Evolutionary conservation across 345 rosid genomes (phyloP), one percentile per base, ranked within the genome.

Genomic region (Sisymbrium altissimum): DNA sequence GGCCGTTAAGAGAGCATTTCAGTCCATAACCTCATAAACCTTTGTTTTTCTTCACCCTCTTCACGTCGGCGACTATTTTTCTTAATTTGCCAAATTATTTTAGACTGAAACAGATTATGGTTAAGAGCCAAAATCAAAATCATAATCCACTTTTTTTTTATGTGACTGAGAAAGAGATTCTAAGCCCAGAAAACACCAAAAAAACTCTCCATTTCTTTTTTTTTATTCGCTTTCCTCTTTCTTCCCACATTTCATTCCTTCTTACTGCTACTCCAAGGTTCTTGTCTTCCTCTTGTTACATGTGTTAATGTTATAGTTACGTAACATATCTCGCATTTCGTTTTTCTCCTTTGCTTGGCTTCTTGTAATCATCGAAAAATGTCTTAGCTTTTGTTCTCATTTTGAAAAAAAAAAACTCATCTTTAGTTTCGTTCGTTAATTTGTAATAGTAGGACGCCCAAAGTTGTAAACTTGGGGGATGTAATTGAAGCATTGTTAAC

Each of bases 111-210:
- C 32, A 38, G 8, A 35, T 56, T 44, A 54, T n/a, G 7, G 17
- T 2, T 45, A 5, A 29, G 59, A 56, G 17, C 45, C 45, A 49
- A 30, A 74, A 48, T n/a, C 11, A 67, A 67, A 60, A 13, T 50
- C 56, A n/a, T 41, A 75, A 60, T 68, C 69, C 21, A 17, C 29
- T 2, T 58, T 23, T 58, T 23, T 23, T 60, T 69, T 68, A 75
- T 68, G 79, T 75, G 79, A 75, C 21, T 9, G 73, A 67, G 78
- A 74, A 74, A 39, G 7, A 58, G 78, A 67, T 40, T 68, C 32
- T 17, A 10, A 50, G 40, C 49, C 56, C n/a, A 68, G 68, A 75
- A 60, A 68, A 52, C 69, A 49, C 74, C 79, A 75, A 75, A 64
- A n/a, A 53, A n/a, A 15, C 29, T 40, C 18, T 32, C 64, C 53